A percentile compares a stretch with the other conserved stretches of the same genome.
phyloP scores from a whole-genome alignment of 2,329 filamentous ascomycete genomes.

The Cryphonectria carpinicola region DNA sequence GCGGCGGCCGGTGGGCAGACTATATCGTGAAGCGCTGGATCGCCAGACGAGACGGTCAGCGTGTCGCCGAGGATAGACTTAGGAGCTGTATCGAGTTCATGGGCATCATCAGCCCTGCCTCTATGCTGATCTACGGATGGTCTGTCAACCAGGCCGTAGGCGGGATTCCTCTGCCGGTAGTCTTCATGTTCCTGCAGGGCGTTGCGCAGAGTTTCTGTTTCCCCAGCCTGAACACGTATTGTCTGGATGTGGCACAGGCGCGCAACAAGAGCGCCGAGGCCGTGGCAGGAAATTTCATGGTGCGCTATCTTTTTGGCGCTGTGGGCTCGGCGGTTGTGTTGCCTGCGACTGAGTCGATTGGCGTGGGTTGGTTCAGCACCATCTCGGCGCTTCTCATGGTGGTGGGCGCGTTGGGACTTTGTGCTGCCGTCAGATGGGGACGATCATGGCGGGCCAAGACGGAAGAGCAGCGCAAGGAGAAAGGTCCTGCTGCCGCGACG shows the following conservation, averaged over 20 bases:
- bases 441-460: conserved; percentile 54
- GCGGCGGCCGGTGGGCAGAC: conserved; percentile 71
- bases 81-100: conserved; percentile 63
- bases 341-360: conserved; percentile 73
- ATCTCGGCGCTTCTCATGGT: conserved; percentile 64
- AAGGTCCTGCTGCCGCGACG: not conserved
- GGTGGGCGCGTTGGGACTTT: conserved; percentile 47
- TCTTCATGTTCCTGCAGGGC: conserved; percentile 71
- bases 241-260: conserved; percentile 77
- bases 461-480: conserved; percentile 49
- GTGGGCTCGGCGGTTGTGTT: conserved; percentile 71
- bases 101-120: conserved; percentile 61
- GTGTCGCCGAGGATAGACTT: conserved; percentile 72
- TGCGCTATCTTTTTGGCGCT: conserved; percentile 76
- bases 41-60: conserved; percentile 51
- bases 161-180: conserved; percentile 57
- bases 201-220: conserved; percentile 72
- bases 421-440: conserved; percentile 54
- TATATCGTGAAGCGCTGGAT: conserved; percentile 64
- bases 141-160: conserved; percentile 43
- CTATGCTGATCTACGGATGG: conserved; percentile 73
- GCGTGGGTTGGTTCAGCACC: conserved; percentile 81
- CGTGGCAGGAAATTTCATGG: conserved; percentile 78
- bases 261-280: conserved; percentile 66
- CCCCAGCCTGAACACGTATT: conserved; percentile 73